Base-by-base conservation (phyloP, 306 rosid genomes). In the Neltuma alba region DNA sequence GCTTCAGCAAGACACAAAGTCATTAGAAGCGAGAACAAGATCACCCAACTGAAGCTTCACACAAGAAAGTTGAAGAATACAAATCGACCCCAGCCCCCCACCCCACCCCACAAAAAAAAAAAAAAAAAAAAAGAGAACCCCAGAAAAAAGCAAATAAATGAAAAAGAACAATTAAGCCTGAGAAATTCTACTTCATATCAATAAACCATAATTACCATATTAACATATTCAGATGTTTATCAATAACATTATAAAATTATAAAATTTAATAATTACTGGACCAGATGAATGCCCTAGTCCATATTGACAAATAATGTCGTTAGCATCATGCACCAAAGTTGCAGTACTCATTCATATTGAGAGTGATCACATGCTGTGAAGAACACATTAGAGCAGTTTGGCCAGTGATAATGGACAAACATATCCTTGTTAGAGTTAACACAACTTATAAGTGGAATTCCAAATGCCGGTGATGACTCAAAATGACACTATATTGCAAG, bases 241-340 rank as follows among this genome's bases (percentile, higher is more conserved):
- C 58, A 70, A 16, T 4, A 70, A 28, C 60, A 70, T 44, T 27
- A 45, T 44, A 28, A 30, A 54, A 31, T 9, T n/a, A n/a, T n/a
- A n/a, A n/a, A n/a, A n/a, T n/a, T n/a, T n/a, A n/a, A 7, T 9
- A 45, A 27, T 45, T 20, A 9, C 40, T 30, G 44, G 9, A 71
- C 76, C 45, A 71, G 76, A 70, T 50, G 63, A 50, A 16, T 72
- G 44, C 76, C 63, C 20, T 21, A 48, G 42, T 31, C 42, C 41
- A 50, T 48, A 31, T 48, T 71, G 8, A 31, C 44, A 71, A 30
- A 48, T 30, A 30, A 33, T 28, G 2, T 4, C 50, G 31, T 31
- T 45, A 50, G 44, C 76, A 27, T 9, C 47, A 33, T 1, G 20
- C 45, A 72, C 14, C 66, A 28, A 54, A 73, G 34, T 52, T 72